These are phyloP conservation scores for Symbiotaphrina buchneri DNA, from an alignment of 495 filamentous ascomycete genomes.

Conservation along the genomic window DNA sequence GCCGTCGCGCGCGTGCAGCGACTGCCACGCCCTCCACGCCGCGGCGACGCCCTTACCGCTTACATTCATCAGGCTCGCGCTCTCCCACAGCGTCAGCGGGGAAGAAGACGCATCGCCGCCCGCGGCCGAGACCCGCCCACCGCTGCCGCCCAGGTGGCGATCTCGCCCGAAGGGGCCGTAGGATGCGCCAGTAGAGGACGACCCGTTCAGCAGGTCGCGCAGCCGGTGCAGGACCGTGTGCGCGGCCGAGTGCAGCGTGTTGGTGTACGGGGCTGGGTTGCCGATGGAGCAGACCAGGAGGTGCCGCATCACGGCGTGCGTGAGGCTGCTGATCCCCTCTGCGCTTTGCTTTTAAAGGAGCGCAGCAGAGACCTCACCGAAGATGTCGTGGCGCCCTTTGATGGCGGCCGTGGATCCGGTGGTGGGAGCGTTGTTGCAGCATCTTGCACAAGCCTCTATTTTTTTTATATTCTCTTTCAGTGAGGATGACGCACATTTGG, in stretches of 20 bases:
- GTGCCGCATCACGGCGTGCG: constrained; percentile 10
- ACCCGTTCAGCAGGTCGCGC: constrained; percentile 9
- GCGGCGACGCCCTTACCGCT: constrained; percentile 10
- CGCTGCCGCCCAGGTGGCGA: constrained; percentile 9
- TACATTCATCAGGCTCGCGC: constrained; percentile 55
- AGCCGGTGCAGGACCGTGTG: constrained; percentile 34
- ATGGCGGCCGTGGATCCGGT: too few relatives aligned
- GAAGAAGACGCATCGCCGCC: constrained; percentile 13
- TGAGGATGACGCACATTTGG: too few relatives aligned
- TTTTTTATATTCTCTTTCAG: too few relatives aligned
- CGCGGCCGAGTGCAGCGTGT: constrained; percentile 64
- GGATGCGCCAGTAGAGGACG: too few relatives aligned
- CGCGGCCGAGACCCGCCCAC: not conserved
- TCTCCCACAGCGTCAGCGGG: constrained; percentile 41
- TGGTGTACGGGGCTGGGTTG: constrained; percentile 37
- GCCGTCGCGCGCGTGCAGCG: not conserved
- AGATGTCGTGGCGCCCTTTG: too few relatives aligned
- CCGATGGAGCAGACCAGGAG: constrained; percentile 47
- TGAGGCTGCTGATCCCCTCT: not conserved
- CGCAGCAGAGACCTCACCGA: too few relatives aligned
- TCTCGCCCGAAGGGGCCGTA: too few relatives aligned
- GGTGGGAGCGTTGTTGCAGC: too few relatives aligned
- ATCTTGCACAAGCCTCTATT: too few relatives aligned
- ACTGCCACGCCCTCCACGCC: constrained; percentile 10
- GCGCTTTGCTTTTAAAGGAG: constrained; percentile 1